phyloP scores from a whole-genome alignment of 1,139 yeast species.

The Candida pseudoviswanathii region DNA sequence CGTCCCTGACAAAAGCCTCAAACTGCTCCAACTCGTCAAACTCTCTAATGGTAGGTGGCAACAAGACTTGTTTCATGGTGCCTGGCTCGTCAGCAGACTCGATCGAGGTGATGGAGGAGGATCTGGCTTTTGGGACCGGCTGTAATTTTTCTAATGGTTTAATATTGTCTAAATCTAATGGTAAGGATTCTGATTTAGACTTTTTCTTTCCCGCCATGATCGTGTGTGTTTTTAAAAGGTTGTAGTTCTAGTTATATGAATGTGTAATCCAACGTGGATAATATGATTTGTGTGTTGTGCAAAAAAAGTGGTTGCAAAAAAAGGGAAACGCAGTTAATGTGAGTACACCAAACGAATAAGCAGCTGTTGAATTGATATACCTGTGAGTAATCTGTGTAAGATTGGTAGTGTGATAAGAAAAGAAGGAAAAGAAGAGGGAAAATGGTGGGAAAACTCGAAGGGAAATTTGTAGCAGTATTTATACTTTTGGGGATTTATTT shows the following conservation, averaged over 20 bases:
- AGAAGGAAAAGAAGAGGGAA: background rate
- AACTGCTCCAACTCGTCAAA: constrained; percentile 68
- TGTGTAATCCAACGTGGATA: constrained; percentile 10
- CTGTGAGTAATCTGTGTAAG: background rate
- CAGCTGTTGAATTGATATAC: background rate
- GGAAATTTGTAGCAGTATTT: constrained; percentile 3
- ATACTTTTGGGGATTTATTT: background rate
- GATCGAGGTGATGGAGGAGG: constrained; percentile 32
- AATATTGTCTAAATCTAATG: constrained; percentile 40
- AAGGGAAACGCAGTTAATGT: background rate
- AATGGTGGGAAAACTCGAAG: background rate
- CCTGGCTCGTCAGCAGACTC: constrained; percentile 36
- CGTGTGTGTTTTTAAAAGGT: background rate
- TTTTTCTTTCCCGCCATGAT: constrained; percentile 19
- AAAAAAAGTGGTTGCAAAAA: constrained; percentile 7
- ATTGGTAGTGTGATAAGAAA: background rate
- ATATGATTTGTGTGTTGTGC: background rate
- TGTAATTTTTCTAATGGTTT: constrained; percentile 42
- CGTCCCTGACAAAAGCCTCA: constrained; percentile 67
- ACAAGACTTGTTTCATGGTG: constrained; percentile 31
- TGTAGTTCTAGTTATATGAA: constrained; percentile 6
- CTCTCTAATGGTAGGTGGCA: constrained; percentile 46
- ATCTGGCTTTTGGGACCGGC: constrained; percentile 41
- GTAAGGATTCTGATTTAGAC: constrained; percentile 16
- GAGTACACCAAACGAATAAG: background rate